phyloP scores from a whole-genome alignment of 2,329 filamentous ascomycete genomes.

The Paraphaeosphaeria sporulosa region DNA sequence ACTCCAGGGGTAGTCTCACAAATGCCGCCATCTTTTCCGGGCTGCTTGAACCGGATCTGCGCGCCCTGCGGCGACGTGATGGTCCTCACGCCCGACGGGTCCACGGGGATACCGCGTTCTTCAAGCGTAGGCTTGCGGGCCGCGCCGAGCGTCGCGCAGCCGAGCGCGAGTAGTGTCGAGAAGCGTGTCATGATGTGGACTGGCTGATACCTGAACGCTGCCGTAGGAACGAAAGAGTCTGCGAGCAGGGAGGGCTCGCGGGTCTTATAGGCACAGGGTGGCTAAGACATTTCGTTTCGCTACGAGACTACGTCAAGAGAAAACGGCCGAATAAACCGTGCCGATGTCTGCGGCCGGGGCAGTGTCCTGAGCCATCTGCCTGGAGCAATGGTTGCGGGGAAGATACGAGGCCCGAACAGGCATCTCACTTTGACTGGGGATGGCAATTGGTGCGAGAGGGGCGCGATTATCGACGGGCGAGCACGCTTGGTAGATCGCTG shows the following conservation, averaged over 20 bases:
- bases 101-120: constrained; percentile 39
- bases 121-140: constrained; percentile 36
- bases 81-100: constrained; percentile 40
- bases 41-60: constrained; percentile 45
- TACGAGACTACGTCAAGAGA: background rate
- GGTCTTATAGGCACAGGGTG: background rate
- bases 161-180: constrained; percentile 29
- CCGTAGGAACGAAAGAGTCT: background rate
- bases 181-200: constrained; percentile 31
- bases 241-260: background rate
- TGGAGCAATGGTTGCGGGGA: background rate
- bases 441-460: background rate
- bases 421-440: background rate
- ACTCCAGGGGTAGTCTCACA: constrained; percentile 52
- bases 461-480: background rate
- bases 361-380: background rate
- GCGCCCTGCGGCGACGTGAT: constrained; percentile 46
- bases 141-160: constrained; percentile 21
- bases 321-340: background rate
- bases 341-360: background rate
- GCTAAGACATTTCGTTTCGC: background rate
- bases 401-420: constrained; percentile 5
- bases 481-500: constrained; percentile 1
- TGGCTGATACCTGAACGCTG: background rate
- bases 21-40: constrained; percentile 49